These are phyloP conservation scores for Zygosaccharomyces kombuchaensis DNA, from an alignment of 805 yeast species.

Conservation along the genomic window DNA sequence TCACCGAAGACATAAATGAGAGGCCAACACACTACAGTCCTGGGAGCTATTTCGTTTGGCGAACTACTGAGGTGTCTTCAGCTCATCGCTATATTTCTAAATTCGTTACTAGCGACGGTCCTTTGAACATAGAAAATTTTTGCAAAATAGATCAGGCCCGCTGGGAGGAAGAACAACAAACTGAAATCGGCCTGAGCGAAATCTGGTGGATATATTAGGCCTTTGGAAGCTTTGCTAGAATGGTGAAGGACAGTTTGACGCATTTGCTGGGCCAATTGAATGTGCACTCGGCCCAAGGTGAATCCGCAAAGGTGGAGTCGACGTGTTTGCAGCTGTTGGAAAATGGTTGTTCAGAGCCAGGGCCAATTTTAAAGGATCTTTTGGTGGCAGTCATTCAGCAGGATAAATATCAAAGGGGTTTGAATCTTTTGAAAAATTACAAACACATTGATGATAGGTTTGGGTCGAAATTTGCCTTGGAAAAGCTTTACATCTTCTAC, in stretches of 20 bases:
- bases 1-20: neutral
- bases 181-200: neutral
- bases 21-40: neutral
- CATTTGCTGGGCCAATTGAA: slow-evolving; percentile 26
- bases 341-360: slow-evolving; percentile 21
- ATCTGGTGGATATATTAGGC: neutral
- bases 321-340: slow-evolving; percentile 25
- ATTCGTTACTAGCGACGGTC: slow-evolving; percentile 8
- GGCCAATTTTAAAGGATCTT: slow-evolving; percentile 38
- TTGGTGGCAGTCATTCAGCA: slow-evolving; percentile 60
- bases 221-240: slow-evolving; percentile 4
- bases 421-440: slow-evolving; percentile 39
- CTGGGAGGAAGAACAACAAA: neutral
- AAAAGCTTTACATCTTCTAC: slow-evolving; percentile 59
- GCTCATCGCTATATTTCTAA: neutral
- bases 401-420: slow-evolving; percentile 56
- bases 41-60: neutral
- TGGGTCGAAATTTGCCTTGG: slow-evolving; percentile 41
- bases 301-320: slow-evolving; percentile 27
- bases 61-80: neutral
- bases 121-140: slow-evolving; percentile 7
- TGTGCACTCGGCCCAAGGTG: slow-evolving; percentile 31
- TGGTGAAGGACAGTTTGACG: slow-evolving; percentile 27
- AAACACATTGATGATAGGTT: slow-evolving; percentile 36
- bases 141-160: neutral